Conservation (phyloP, 129 eudicot species). For the Deinandra increscens region DNA sequence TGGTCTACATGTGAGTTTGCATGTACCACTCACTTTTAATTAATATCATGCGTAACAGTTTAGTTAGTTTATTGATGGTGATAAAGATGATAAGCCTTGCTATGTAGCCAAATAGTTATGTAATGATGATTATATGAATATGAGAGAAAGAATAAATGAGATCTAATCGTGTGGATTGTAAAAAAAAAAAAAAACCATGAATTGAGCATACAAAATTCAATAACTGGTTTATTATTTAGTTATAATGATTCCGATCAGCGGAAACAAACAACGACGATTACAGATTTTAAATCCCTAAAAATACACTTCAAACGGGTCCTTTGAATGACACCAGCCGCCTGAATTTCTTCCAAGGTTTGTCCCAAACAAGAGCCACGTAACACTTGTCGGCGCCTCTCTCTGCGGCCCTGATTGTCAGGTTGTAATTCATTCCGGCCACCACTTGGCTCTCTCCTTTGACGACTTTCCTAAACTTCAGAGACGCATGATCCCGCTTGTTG, state of each 20-base stretch:
- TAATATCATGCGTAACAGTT: no score
- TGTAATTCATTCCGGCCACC: constrained; percentile 26
- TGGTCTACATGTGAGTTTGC: no score
- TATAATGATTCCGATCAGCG: not conserved
- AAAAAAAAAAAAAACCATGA: no score
- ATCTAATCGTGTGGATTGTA: no score
- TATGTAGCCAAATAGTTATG: no score
- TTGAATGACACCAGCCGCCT: constrained; percentile 22
- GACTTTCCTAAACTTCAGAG: constrained; percentile 11
- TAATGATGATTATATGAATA: no score
- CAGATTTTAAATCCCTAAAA: not conserved
- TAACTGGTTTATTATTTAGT: not conserved
- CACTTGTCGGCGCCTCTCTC: not conserved
- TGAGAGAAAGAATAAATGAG: no score
- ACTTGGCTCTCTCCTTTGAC: constrained; percentile 30
- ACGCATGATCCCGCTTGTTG: not conserved
- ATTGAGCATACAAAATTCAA: no score
- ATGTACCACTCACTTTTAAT: no score
- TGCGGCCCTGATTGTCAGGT: constrained; percentile 18
- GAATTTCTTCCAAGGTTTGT: constrained; percentile 16
- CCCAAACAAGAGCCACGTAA: constrained; percentile 33
- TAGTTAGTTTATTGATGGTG: no score
- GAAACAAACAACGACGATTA: not conserved
- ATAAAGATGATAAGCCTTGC: no score
- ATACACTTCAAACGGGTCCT: constrained; percentile 22